These are phyloP conservation scores for Vicia sativa DNA, from an alignment of 306 rosid species.

Conservation along the genomic window DNA sequence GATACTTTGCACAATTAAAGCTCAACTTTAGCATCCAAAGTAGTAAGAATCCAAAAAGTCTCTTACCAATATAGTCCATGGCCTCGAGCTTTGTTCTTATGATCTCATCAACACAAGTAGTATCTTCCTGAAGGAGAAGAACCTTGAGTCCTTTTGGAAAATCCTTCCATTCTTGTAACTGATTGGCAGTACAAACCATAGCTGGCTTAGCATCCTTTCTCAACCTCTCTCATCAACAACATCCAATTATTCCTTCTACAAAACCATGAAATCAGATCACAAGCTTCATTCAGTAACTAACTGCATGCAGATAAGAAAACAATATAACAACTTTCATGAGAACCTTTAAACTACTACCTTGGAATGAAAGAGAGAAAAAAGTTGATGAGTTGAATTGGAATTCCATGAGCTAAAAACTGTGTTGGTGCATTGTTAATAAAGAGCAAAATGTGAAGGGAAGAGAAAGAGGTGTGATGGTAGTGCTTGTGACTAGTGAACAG, in stretches of 20 bases:
- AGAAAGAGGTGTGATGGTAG: constrained; percentile 21
- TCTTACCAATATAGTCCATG: constrained; percentile 82
- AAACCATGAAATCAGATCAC: constrained; percentile 38
- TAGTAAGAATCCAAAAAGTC: constrained; percentile 30
- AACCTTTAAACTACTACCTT: constrained; percentile 42
- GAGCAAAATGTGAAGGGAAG: neutral
- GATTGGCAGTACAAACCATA: constrained; percentile 93
- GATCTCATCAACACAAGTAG: constrained; percentile 61
- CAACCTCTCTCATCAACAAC: constrained; percentile 46
- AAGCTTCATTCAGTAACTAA: constrained; percentile 9
- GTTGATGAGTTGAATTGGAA: constrained; percentile 15
- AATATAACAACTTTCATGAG: neutral
- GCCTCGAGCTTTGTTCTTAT: constrained; percentile 80
- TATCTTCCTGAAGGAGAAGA: constrained; percentile 84
- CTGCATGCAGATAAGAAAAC: too few relatives aligned
- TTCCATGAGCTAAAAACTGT: neutral
- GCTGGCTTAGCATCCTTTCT: constrained; percentile 98
- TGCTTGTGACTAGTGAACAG: constrained; percentile 46
- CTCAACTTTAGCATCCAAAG: constrained; percentile 32
- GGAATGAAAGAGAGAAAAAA: constrained; percentile 28
- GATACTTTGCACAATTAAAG: constrained; percentile 31
- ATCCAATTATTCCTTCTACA: constrained; percentile 47
- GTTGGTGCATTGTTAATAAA: neutral
- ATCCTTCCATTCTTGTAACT: constrained; percentile 86
- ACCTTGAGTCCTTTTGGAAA: constrained; percentile 89